Evolutionary conservation across 2,329 filamentous ascomycete genomes (phyloP).

Genomic region (Calonectria pseudoreteaudii): DNA sequence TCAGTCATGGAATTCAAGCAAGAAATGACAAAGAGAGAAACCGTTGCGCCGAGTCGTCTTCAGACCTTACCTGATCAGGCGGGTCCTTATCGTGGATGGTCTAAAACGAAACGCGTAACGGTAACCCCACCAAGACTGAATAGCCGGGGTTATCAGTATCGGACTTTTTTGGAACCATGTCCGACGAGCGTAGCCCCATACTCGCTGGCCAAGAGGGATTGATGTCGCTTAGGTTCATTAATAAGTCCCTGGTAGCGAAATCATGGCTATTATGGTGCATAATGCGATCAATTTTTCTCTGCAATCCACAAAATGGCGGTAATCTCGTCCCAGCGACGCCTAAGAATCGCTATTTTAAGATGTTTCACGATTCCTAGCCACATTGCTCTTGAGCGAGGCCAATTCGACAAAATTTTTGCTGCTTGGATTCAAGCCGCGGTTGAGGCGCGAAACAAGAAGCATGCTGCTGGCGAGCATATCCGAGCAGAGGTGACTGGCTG

Average conservation of each 20-base stretch:
- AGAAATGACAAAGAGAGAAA: not conserved
- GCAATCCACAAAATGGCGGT: not conserved
- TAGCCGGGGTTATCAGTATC: not conserved
- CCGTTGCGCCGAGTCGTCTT: not conserved
- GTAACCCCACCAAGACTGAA: not conserved
- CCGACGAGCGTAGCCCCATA: not conserved
- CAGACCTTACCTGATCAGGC: not conserved
- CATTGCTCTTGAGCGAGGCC: not conserved
- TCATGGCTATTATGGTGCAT: not conserved
- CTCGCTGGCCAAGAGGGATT: not conserved
- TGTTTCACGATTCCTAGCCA: not conserved
- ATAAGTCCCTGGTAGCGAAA: not conserved
- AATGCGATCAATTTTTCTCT: not conserved
- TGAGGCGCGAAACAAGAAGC: not conserved
- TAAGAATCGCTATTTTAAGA: not conserved
- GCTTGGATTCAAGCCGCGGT: not conserved
- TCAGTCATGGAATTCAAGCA: not conserved
- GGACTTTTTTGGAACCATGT: not conserved
- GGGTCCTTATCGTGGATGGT: not conserved
- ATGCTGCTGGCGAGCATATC: not conserved
- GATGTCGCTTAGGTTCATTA: not conserved
- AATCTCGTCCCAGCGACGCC: not conserved
- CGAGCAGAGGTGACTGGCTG: not conserved
- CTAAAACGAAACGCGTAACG: not conserved
- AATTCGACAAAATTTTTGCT: conserved; percentile 1